Percentiles rank a stretch among this genome's conserved stretches.
phyloP scores from a whole-genome alignment of 306 rosid species.

The Cicer judaicum region DNA sequence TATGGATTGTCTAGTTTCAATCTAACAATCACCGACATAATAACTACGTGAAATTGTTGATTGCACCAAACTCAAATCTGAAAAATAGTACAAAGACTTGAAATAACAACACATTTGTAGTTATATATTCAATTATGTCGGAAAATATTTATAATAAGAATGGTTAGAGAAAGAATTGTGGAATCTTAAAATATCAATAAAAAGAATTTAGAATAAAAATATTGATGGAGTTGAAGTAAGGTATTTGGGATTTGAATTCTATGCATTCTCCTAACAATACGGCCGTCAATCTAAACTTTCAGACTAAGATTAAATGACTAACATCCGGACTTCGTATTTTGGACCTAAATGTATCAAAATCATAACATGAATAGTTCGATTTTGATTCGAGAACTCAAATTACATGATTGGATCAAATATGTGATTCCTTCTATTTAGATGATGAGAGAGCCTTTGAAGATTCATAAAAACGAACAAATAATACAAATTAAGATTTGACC shows the following conservation, averaged over 20 bases:
- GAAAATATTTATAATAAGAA: background rate
- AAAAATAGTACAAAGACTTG: background rate
- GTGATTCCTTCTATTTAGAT: conserved; percentile 3
- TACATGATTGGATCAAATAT: background rate
- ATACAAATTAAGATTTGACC: conserved; percentile 18
- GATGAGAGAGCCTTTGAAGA: background rate
- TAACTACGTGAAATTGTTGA: no score
- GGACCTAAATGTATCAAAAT: background rate
- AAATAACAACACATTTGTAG: background rate
- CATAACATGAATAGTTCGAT: background rate
- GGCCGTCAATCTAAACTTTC: background rate
- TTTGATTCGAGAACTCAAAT: background rate
- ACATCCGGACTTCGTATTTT: background rate
- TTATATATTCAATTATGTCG: conserved; percentile 6
- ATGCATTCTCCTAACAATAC: background rate
- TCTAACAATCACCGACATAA: no score
- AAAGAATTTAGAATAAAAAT: conserved; percentile 37
- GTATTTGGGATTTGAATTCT: background rate
- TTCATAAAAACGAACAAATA: conserved; percentile 6
- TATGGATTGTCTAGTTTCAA: no score
- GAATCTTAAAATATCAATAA: conserved; percentile 10
- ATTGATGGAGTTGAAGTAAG: background rate
- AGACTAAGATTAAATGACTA: background rate
- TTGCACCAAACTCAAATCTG: no score
- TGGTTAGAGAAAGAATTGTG: background rate